Conservation (phyloP, 75 land plant genomes). For the Isoetes taiwanensis region DNA sequence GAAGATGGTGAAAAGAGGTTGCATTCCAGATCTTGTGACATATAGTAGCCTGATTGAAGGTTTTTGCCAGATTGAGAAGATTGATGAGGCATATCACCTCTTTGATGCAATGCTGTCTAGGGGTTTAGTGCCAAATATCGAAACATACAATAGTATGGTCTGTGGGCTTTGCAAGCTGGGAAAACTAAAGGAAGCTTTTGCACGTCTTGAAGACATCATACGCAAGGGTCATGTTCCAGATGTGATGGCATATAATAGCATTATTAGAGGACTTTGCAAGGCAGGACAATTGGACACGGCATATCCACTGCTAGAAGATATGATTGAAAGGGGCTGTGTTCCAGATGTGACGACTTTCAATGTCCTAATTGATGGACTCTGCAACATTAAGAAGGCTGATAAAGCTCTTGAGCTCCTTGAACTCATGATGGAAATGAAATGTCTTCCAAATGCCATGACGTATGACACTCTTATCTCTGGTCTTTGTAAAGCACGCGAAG, state of each 20-base stretch:
- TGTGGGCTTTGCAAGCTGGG: conserved; percentile 29
- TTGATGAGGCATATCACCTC: conserved; percentile 35
- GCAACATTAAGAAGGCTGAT: not conserved
- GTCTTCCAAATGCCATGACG: not conserved
- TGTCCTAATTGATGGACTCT: conserved; percentile 2
- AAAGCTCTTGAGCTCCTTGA: not conserved
- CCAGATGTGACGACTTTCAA: conserved; percentile 43
- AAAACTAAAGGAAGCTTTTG: conserved; percentile 20
- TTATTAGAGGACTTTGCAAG: conserved; percentile 28
- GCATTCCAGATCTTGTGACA: conserved; percentile 31
- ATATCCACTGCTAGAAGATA: conserved; percentile 9
- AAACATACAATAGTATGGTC: conserved; percentile 42
- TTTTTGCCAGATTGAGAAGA: conserved; percentile 27
- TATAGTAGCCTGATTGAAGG: conserved; percentile 54
- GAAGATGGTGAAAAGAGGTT: conserved; percentile 37
- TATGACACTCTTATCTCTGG: conserved; percentile 1
- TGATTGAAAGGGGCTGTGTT: conserved; percentile 10
- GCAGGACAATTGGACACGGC: not conserved
- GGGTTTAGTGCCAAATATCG: conserved; percentile 28
- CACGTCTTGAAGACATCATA: no score
- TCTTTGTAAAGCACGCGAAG: conserved; percentile 25
- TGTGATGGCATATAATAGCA: conserved; percentile 28
- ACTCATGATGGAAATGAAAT: not conserved
- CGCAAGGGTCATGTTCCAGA: conserved; percentile 37
- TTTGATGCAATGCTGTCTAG: conserved; percentile 27